Evolutionary conservation across 2,329 filamentous ascomycete genomes (phyloP).

Genomic region (Fusarium annulatum): DNA sequence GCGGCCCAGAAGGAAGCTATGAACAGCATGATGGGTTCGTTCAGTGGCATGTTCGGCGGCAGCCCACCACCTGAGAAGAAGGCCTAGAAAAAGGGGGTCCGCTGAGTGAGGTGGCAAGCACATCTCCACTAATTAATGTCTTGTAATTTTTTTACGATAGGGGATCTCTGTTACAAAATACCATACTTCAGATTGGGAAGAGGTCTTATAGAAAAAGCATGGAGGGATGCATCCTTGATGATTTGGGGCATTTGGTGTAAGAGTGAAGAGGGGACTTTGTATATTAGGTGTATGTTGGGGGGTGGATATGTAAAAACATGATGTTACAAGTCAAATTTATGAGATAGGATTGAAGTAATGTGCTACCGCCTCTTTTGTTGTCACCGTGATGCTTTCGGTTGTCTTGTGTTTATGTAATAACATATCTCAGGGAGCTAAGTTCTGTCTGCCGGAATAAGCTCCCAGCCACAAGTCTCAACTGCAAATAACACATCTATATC

Average conservation of each 20-base stretch:
- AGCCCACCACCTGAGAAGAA: conserved; percentile 40
- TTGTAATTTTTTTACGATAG: conserved; percentile 42
- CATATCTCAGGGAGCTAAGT: not conserved
- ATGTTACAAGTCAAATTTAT: conserved; percentile 16
- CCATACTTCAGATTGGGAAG: conserved; percentile 32
- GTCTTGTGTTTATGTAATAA: not conserved
- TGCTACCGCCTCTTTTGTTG: not conserved
- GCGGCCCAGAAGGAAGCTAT: conserved; percentile 90
- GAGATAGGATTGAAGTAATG: not conserved
- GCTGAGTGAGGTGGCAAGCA: conserved; percentile 25
- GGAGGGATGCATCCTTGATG: conserved; percentile 9
- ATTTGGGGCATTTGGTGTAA: conserved; percentile 28
- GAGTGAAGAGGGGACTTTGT: conserved; percentile 29
- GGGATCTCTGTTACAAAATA: conserved; percentile 10
- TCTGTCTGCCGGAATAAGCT: too few species aligned
- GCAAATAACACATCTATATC: not conserved
- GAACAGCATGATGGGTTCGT: conserved; percentile 88
- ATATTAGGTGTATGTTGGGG: conserved; percentile 34
- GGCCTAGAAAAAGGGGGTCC: conserved; percentile 14
- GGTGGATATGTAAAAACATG: conserved; percentile 32
- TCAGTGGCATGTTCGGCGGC: conserved; percentile 54
- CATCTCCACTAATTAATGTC: conserved; percentile 48
- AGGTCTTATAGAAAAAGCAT: conserved; percentile 36
- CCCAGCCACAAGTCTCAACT: too few species aligned
- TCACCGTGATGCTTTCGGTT: too few species aligned